Conservation (phyloP, 2,329 filamentous ascomycete genomes). For the Diaporthe sp. region DNA sequence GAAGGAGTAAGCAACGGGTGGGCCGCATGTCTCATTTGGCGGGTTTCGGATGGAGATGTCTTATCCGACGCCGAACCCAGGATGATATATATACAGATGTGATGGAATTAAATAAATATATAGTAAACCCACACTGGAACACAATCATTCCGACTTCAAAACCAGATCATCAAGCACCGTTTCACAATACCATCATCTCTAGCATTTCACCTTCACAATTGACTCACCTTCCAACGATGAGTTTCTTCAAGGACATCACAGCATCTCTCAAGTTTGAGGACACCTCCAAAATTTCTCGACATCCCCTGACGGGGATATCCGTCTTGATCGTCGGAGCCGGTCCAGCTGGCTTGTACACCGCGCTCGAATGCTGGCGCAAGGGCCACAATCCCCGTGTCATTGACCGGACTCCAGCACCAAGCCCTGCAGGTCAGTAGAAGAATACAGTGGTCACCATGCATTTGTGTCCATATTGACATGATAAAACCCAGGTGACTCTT, state of each 20-base stretch:
- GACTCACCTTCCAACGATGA: neutral
- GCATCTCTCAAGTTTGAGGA: neutral
- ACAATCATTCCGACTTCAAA: neutral
- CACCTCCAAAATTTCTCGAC: neutral
- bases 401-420: slow-evolving; percentile 26
- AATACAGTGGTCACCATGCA: no score
- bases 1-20: neutral
- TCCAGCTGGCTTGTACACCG: slow-evolving; percentile 36
- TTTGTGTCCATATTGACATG: neutral
- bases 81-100: neutral
- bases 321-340: slow-evolving; percentile 41
- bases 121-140: no score
- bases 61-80: slow-evolving; percentile 18
- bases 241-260: slow-evolving; percentile 25
- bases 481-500: slow-evolving; percentile 44
- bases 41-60: neutral
- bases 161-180: neutral
- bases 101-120: neutral
- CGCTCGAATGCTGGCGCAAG: slow-evolving; percentile 43
- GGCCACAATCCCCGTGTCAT: slow-evolving; percentile 38
- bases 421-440: slow-evolving; percentile 27
- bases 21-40: neutral
- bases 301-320: slow-evolving; percentile 31
- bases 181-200: neutral
- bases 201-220: neutral